These are phyloP conservation scores for Baudoinia panamericana DNA, from an alignment of 495 filamentous ascomycete genomes.

Conservation along the genomic window DNA sequence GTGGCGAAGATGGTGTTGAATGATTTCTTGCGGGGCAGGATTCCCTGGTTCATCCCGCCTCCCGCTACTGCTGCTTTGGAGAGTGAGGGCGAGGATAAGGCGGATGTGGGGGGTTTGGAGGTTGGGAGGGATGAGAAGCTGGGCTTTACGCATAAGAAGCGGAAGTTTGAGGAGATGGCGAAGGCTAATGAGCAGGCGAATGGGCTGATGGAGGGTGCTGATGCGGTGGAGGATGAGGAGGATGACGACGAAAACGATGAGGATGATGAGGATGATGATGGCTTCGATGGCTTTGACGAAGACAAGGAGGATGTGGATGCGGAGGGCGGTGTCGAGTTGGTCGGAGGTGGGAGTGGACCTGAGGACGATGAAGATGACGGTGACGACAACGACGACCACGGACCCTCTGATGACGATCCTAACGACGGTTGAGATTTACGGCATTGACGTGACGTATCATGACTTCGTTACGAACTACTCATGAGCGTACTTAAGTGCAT, in stretches of 20 bases:
- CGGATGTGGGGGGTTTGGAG: slow-evolving; percentile 21
- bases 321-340: background rate
- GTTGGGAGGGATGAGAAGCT: slow-evolving; percentile 35
- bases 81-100: slow-evolving; percentile 22
- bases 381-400: background rate
- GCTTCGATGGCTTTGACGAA: slow-evolving; percentile 13
- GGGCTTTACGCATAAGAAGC: slow-evolving; percentile 19
- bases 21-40: slow-evolving; percentile 86
- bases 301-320: slow-evolving; percentile 11
- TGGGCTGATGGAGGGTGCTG: slow-evolving; percentile 6
- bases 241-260: slow-evolving; percentile 18
- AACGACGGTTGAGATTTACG: too few species aligned
- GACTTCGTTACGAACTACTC: too few species aligned
- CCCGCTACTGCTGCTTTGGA: slow-evolving; percentile 44
- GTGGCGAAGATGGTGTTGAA: slow-evolving; percentile 93
- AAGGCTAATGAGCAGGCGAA: slow-evolving; percentile 17
- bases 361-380: background rate
- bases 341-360: background rate
- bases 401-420: too few species aligned
- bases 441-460: too few species aligned
- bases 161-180: slow-evolving; percentile 16
- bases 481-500: too few species aligned
- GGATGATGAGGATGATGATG: slow-evolving; percentile 14
- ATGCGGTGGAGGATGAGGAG: slow-evolving; percentile 15
- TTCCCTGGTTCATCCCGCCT: slow-evolving; percentile 86